Evolutionary conservation across 176 grass and related monocot genomes (phyloP), one percentile per base, ranked within the genome.

Genomic region (Oropetium thomaeum): DNA sequence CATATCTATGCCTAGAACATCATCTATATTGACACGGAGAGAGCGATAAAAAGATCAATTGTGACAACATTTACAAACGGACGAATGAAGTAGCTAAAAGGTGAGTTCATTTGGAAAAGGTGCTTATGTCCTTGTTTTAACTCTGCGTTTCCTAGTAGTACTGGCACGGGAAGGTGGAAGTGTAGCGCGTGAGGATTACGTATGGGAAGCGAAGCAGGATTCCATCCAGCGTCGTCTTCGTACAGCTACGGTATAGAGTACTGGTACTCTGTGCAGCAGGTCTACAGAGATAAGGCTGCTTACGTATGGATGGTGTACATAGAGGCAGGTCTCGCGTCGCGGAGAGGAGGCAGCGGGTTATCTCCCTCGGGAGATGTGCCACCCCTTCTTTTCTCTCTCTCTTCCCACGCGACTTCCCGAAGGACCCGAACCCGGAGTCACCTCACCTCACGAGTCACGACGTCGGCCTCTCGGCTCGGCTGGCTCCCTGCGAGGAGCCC

Each of bases 331-430:
- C 11, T 59, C 57, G 11, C 57, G 5, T 69, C 16, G 26, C 49
- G 81, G 72, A 83, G 49, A 67, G 47, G 67, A 68, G 54, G 47
- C 84, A 73, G 67, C 52, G 75, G 62, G 69, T 88, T 77, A 77
- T 87, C 84, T 80, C 53, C 62, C 49, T 84, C 63, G 81, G 53
- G 20, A 69, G 41, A 79, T 52, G 86, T 88, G 86, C 80, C 86
- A 69, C n/a, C 12, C 17, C 37, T 4, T 33, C 16, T 45, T 33
- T 11, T 45, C 28, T 8, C 9, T 19, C 34, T 1, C 32, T 29
- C 30, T 47, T 9, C 6, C 1, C 44, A 11, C 13, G 53, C 53
- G 19, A 42, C 71, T n/a, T 69, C 53, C 20, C n/a, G n/a, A n/a
- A n/a, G n/a, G n/a, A n/a, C n/a, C n/a, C n/a, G n/a, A n/a, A n/a